phyloP scores from a whole-genome alignment of 2,329 filamentous ascomycete species.

The Aspergillus chevalieri region DNA sequence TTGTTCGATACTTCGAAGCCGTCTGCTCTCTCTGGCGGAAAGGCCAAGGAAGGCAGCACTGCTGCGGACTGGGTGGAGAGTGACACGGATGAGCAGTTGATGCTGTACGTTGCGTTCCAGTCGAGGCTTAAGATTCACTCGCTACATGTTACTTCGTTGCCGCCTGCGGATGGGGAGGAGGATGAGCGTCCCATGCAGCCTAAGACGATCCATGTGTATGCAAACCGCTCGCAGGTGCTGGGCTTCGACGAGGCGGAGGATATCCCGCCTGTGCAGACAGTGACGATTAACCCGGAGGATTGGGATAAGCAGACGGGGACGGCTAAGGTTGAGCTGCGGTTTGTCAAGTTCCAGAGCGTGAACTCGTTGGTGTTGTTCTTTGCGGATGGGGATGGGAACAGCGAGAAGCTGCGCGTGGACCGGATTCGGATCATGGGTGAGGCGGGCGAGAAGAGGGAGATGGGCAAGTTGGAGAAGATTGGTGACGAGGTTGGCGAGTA shows the following conservation, averaged over 20 bases:
- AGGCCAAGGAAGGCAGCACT: conserved; percentile 46
- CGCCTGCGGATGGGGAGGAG: conserved; percentile 50
- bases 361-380: conserved; percentile 82
- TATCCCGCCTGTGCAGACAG: conserved; percentile 69
- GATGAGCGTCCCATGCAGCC: conserved; percentile 75
- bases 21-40: conserved; percentile 46
- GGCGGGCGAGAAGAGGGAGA: conserved; percentile 81
- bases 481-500: conserved; percentile 65
- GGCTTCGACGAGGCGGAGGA: conserved; percentile 94
- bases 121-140: conserved; percentile 84
- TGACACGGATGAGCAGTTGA: conserved; percentile 92
- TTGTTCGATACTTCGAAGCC: conserved; percentile 69
- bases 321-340: conserved; percentile 67
- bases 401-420: conserved; percentile 74
- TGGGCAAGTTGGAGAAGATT: conserved; percentile 94
- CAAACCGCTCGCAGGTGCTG: conserved; percentile 81
- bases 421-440: conserved; percentile 68
- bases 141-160: conserved; percentile 74
- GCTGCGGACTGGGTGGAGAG: conserved; percentile 86
- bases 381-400: conserved; percentile 73
- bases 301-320: conserved; percentile 73
- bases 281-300: conserved; percentile 67
- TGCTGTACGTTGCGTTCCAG: conserved; percentile 88
- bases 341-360: conserved; percentile 97
- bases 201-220: conserved; percentile 75